Percentiles rank a stretch among this genome's conserved stretches.
Evolutionary conservation across 805 yeast species (phyloP).

Genomic region (Candida maesae): DNA sequence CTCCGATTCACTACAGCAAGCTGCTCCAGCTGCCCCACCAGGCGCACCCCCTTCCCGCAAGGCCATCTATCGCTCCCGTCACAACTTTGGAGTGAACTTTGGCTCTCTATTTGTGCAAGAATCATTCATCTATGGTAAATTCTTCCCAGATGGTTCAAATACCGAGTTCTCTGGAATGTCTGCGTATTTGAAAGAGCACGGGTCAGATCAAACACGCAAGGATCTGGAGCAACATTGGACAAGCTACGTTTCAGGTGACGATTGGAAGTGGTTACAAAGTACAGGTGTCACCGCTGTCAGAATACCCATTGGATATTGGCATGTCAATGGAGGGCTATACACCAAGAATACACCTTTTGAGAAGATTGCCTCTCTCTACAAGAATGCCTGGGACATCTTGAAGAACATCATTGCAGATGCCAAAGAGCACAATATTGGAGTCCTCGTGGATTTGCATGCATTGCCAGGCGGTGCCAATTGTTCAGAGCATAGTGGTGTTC

Average conservation of each 20-base stretch:
- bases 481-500: slow-evolving; percentile 78
- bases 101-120: slow-evolving; percentile 82
- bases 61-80: slow-evolving; percentile 55
- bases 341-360: slow-evolving; percentile 61
- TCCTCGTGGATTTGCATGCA: slow-evolving; percentile 83
- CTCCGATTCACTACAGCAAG: neutral
- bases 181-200: slow-evolving; percentile 43
- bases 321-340: slow-evolving; percentile 59
- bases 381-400: slow-evolving; percentile 67
- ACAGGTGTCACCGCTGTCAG: slow-evolving; percentile 77
- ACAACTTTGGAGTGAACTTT: slow-evolving; percentile 79
- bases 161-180: slow-evolving; percentile 74
- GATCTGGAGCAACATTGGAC: slow-evolving; percentile 65
- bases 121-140: slow-evolving; percentile 65
- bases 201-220: slow-evolving; percentile 49
- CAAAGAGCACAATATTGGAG: slow-evolving; percentile 55
- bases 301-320: slow-evolving; percentile 92
- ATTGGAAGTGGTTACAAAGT: slow-evolving; percentile 72
- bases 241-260: slow-evolving; percentile 56
- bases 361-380: slow-evolving; percentile 51
- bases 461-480: slow-evolving; percentile 91
- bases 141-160: slow-evolving; percentile 55
- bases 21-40: slow-evolving; percentile 9
- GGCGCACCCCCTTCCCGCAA: slow-evolving; percentile 34
- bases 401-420: slow-evolving; percentile 60